Evolutionary conservation across 352 stramenopile genomes (phyloP), one percentile per base, ranked within the genome.

Genomic region (Globisporangium barbulae): DNA sequence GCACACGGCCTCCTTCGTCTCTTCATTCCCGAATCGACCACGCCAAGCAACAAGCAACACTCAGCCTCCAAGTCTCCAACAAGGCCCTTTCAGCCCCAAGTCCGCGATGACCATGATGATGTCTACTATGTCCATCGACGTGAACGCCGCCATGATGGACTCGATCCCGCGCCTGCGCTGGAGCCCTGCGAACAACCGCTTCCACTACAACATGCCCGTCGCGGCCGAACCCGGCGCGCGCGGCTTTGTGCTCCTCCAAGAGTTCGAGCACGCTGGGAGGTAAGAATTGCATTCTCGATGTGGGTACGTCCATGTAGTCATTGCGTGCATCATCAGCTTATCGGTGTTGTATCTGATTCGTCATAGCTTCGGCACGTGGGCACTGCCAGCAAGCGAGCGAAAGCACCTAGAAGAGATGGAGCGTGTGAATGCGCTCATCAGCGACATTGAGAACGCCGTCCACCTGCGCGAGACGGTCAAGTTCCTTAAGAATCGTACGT

Each of bases 341-440:
- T 52, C 17, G 21, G n/a, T 37, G 13, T 22, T n/a, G 31, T 17
- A 25, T 59, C 1, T 25, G 28, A 35, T 42, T 54, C 22, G 5
- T 30, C 3, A 8, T 19, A 71, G 62, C 33, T 76, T 76, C 35
- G 72, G 45, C 35, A 73, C 74, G 9, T 59, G 62, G 61, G 55
- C 73, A 30, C 70, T 92, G 49, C 76, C 83, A 17, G 48, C 70
- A 28, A 78, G 69, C 19, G 83, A 92, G 61, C 80, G 75, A 47
- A 72, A 83, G 48, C 77, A 87, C 21, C 60, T 92, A 4, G 72
- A 85, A 53, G 81, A 92, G 64, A 92, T 92, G 83, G 79, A 92
- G 47, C 79, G 78, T 53, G 71, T 90, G 53, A 92, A 92, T 61
- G 31, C 71, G 47, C 78, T 92, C 35, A 89, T 92, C 66, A 70